Base-by-base conservation (phyloP, 2,329 filamentous ascomycete species). In the Dothiorella sarmentorum region DNA sequence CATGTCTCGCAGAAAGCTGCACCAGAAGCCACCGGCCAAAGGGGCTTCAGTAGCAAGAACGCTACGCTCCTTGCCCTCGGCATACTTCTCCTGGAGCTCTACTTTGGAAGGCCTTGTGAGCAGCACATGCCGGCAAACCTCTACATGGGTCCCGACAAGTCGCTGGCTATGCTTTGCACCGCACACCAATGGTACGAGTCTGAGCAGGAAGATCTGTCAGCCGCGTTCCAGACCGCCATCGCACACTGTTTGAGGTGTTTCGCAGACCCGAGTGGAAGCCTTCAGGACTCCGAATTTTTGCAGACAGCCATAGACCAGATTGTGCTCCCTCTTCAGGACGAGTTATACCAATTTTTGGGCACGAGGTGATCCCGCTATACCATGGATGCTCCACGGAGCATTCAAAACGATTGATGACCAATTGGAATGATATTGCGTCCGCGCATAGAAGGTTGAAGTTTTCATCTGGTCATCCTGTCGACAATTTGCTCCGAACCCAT, bases 241-340 rank as follows among this genome's bases (percentile, higher is more conserved):
- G 65, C 62, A 11, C 68, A 72, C 49, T 73, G 70, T 51, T 63
- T 73, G 17, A 63, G 66, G 22, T 71, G 68, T 43, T 73, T 71
- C 47, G 66, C 64, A 38, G 69, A 72, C 20, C 70, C 71, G 26
- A 66, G 65, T 7, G 65, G 67, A 22, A 72, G 64, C 42, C 61
- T 74, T 22, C 66, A 71, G 27, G 69, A 73, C 51, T 37, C 67
- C 2, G 67, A 69, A 2, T 73, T 72, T 31, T 61, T 74, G 3
- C 70, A 73, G 56, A 67, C 71, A 27, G 70, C 71, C 2, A 69
- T 72, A 0, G 70, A 73, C 57, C 65, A 69, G 26, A 73, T 74
- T 27, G 68, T 74, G 10, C 51, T 73, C 42, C 71, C 71, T 3
- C 55, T 74, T 35, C 71, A 73, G 42, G 70, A 74, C 27, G 71